Evolutionary conservation across 805 yeast species (phyloP).

Genomic region (Yarrowia yakushimensis): DNA sequence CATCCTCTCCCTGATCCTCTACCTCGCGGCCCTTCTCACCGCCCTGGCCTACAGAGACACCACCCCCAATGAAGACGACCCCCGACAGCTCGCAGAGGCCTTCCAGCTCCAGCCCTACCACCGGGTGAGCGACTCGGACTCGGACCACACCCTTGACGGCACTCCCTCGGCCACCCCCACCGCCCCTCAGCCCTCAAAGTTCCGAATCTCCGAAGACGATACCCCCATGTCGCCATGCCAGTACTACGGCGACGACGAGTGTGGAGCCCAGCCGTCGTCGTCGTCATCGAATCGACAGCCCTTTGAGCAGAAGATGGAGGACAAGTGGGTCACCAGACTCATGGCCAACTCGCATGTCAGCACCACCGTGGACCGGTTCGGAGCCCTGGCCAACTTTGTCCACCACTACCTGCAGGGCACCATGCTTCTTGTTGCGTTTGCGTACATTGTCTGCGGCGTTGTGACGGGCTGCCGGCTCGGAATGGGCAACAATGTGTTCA

Average conservation of each 20-base stretch:
- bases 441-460: slow-evolving; percentile 53
- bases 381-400: slow-evolving; percentile 39
- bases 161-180: slow-evolving; percentile 18
- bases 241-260: slow-evolving; percentile 19
- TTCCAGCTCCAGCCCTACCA: slow-evolving; percentile 33
- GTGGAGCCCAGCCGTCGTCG: background rate
- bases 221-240: slow-evolving; percentile 23
- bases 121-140: slow-evolving; percentile 27
- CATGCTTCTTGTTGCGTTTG: slow-evolving; percentile 55
- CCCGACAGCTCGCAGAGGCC: slow-evolving; percentile 36
- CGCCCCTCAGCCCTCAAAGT: background rate
- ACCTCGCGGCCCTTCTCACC: slow-evolving; percentile 50
- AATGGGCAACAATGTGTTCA: slow-evolving; percentile 62
- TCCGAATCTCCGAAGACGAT: slow-evolving; percentile 22
- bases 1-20: slow-evolving; percentile 52
- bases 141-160: background rate
- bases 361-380: slow-evolving; percentile 31
- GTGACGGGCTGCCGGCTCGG: slow-evolving; percentile 73
- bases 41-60: slow-evolving; percentile 46
- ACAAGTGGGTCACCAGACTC: slow-evolving; percentile 28
- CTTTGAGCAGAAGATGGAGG: slow-evolving; percentile 25
- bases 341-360: slow-evolving; percentile 29
- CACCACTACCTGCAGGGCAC: slow-evolving; percentile 61
- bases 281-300: background rate
- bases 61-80: slow-evolving; percentile 28